A percentile compares a stretch with the other conserved stretches of the same genome.
Conservation (phyloP, 2,329 filamentous ascomycete species). For the Amphichorda felina region DNA sequence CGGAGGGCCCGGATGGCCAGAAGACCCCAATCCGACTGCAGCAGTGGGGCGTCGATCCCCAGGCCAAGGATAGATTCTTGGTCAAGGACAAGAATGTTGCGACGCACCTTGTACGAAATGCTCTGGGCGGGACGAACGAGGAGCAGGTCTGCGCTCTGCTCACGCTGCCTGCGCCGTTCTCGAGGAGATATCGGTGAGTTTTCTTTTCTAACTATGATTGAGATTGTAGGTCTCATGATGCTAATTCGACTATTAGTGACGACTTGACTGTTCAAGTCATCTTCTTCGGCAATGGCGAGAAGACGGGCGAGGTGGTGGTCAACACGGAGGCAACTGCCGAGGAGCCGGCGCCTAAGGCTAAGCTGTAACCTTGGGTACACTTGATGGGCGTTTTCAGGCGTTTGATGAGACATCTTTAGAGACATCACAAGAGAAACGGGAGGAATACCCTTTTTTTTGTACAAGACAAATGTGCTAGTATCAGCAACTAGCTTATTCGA, state of each 20-base stretch:
- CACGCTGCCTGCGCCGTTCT: constrained; percentile 84
- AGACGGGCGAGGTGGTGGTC: constrained; percentile 65
- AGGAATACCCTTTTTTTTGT: no score
- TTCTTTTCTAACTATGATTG: no score
- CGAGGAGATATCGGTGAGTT: constrained; percentile 70
- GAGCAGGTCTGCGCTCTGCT: constrained; percentile 90
- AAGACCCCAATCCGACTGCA: constrained; percentile 77
- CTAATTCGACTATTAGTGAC: constrained; percentile 23
- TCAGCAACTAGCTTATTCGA: no score
- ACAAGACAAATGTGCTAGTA: no score
- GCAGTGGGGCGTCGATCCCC: constrained; percentile 77
- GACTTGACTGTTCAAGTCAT: constrained; percentile 97
- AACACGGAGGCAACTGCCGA: constrained; percentile 77
- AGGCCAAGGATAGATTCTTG: constrained; percentile 71
- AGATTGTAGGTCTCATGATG: not conserved
- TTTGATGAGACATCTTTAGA: no score
- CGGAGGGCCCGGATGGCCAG: constrained; percentile 50
- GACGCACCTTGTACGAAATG: constrained; percentile 90
- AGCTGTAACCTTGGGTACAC: constrained; percentile 17
- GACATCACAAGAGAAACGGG: no score
- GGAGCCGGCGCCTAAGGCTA: constrained; percentile 22
- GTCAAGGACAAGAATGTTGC: constrained; percentile 94
- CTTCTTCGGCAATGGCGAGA: constrained; percentile 81
- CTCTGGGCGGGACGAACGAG: constrained; percentile 81
- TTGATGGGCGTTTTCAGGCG: not conserved